Evolutionary conservation across 371 early-diverging fungal species (phyloP), one percentile per base, ranked within the genome.

Genomic region (Mucor circinelloides): DNA sequence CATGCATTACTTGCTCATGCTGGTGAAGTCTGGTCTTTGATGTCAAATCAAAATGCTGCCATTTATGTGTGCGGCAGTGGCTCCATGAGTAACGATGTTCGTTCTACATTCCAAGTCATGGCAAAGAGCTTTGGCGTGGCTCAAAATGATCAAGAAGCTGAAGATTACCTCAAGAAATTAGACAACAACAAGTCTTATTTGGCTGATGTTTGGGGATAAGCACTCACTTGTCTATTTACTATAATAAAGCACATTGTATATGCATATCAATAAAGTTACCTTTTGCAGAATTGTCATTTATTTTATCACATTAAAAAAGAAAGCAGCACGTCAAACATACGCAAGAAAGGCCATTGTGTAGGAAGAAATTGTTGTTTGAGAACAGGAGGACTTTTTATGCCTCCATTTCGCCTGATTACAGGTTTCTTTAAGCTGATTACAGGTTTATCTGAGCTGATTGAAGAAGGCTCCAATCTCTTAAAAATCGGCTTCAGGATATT

Each of bases 1-100:
- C 83, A 82, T 58, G 73, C 74, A 31, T 23, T 82, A 2, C 70
- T 78, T 36, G 67, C 70, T 17, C 67, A 82, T 50, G 77, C 79
- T 7, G 55, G 54, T 13, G 54, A 64, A 17, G 62, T 82, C 1
- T 82, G 80, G 77, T 25, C 48, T 27, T 27, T 78, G n/a, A 32
- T 74, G 34, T 30, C 28, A 25, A 58, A 54, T 31, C 64, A 52
- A 52, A 27, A 52, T 34, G 79, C 75, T 34, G 30, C 56, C 25
- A 54, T 82, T 6, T 82, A 78, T 63, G 66, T 82, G 1, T 80
- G 80, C 44, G 83, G 83, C 19, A 61, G 69, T 31, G 78, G 76
- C 57, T 57, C 67, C 27, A 82, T 82, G 83, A 75, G 78, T 36
- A 71, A 69, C 4, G 83, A 82, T 64, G 83, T 82, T 2, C 76